A percentile compares a stretch with the other conserved stretches of the same genome.
Conservation (phyloP, 2,329 filamentous ascomycete species). For the Ceratocystis variospora region DNA sequence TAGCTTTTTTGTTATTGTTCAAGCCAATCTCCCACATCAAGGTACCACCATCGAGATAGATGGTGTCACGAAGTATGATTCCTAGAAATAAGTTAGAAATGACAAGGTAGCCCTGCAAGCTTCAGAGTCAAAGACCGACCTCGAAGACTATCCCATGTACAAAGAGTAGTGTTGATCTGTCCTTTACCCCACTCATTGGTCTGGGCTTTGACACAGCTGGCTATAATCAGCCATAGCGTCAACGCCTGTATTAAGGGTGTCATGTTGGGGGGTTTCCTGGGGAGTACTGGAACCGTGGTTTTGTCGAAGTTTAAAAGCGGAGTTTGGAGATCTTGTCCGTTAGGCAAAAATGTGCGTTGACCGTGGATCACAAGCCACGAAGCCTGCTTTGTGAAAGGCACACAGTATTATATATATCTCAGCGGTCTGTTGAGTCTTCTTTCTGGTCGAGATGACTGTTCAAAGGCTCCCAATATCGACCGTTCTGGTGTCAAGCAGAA, state of each 20-base stretch:
- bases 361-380: no score
- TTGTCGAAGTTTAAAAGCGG: not conserved
- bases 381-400: no score
- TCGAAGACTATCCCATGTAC: slow-evolving; percentile 39
- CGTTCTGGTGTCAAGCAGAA: no score
- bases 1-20: slow-evolving; percentile 30
- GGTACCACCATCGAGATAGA: slow-evolving; percentile 52
- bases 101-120: not conserved
- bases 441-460: no score
- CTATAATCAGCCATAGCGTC: slow-evolving; percentile 21
- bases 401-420: no score
- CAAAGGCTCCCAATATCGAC: no score
- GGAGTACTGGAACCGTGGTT: not conserved
- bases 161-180: slow-evolving; percentile 46
- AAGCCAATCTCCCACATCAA: slow-evolving; percentile 40
- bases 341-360: no score
- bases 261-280: not conserved
- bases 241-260: not conserved
- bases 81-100: slow-evolving; percentile 28
- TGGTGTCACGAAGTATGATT: slow-evolving; percentile 44
- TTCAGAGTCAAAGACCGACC: slow-evolving; percentile 24
- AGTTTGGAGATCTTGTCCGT: not conserved
- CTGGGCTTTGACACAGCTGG: slow-evolving; percentile 29
- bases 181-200: slow-evolving; percentile 34
- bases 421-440: no score